Percentiles rank a stretch among this genome's conserved stretches.
These are phyloP conservation scores for Penicillium steckii DNA, from an alignment of 495 filamentous ascomycete species.

Conservation along the genomic window DNA sequence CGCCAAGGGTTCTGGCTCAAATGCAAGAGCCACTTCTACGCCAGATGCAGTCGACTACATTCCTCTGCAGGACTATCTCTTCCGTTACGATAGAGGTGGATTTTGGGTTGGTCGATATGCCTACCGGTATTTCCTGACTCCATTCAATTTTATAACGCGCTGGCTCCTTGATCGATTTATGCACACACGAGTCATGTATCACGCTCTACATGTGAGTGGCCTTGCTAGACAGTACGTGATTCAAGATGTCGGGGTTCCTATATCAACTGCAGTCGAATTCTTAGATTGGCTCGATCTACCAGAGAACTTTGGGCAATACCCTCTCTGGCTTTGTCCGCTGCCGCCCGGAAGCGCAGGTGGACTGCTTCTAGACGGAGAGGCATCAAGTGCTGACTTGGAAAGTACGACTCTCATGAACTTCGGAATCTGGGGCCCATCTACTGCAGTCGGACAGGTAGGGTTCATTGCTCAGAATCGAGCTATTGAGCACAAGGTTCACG, in stretches of 20 bases:
- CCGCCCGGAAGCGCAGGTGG: conserved; percentile 7
- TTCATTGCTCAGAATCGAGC: conserved; percentile 60
- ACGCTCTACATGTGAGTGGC: conserved; percentile 52
- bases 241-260: conserved; percentile 59
- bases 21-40: not conserved
- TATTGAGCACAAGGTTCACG: conserved; percentile 61
- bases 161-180: conserved; percentile 53
- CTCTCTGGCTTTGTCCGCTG: conserved; percentile 59
- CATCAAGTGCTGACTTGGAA: conserved; percentile 23
- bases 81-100: conserved; percentile 62
- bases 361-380: conserved; percentile 3
- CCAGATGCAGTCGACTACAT: conserved; percentile 38
- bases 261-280: conserved; percentile 42
- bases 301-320: conserved; percentile 48
- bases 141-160: conserved; percentile 54
- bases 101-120: conserved; percentile 55
- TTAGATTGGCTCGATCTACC: conserved; percentile 43
- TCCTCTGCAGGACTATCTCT: conserved; percentile 58
- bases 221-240: conserved; percentile 46
- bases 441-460: conserved; percentile 10
- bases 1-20: conserved; percentile 6
- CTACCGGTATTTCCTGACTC: conserved; percentile 55
- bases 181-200: conserved; percentile 57
- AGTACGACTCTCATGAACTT: conserved; percentile 48
- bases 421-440: conserved; percentile 51